Conservation (phyloP, 805 yeast genomes). For the Saccharomycopsis sp. region DNA sequence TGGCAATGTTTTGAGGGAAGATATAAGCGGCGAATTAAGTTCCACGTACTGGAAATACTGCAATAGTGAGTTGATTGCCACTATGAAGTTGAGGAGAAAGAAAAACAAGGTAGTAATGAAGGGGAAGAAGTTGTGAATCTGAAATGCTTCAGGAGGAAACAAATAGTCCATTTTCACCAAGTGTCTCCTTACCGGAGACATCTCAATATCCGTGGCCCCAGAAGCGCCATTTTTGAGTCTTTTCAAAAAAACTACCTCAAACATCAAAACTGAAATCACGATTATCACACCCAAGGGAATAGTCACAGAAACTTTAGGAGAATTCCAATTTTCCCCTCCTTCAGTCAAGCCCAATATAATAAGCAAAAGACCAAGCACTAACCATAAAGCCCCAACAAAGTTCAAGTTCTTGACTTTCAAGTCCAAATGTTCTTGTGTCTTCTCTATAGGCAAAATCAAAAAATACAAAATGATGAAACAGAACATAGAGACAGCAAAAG, state of each 20-base stretch:
- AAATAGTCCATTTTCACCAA: slow-evolving; percentile 23
- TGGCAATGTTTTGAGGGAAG: slow-evolving; percentile 34
- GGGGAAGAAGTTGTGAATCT: slow-evolving; percentile 25
- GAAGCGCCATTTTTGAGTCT: slow-evolving; percentile 13
- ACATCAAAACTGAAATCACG: slow-evolving; percentile 25
- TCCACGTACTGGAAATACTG: slow-evolving; percentile 28
- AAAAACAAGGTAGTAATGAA: slow-evolving; percentile 24
- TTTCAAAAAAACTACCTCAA: slow-evolving; percentile 27
- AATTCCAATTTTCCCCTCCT: slow-evolving; percentile 10
- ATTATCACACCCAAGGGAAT: slow-evolving; percentile 32
- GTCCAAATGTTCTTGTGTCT: slow-evolving; percentile 3
- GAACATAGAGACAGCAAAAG: slow-evolving; percentile 21
- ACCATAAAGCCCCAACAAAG: background rate
- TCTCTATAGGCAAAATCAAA: slow-evolving; percentile 16
- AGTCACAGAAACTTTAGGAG: slow-evolving; percentile 32
- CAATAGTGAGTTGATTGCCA: slow-evolving; percentile 23
- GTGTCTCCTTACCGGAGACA: background rate
- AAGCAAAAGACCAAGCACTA: slow-evolving; percentile 4
- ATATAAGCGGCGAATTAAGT: slow-evolving; percentile 28
- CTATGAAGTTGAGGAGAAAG: slow-evolving; percentile 23
- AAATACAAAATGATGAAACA: slow-evolving; percentile 25
- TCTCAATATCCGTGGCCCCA: background rate
- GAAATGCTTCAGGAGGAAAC: slow-evolving; percentile 27
- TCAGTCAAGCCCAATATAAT: slow-evolving; percentile 12
- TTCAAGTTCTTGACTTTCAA: slow-evolving; percentile 7